Evolutionary conservation across 331 rosid species (phyloP).

Genomic region (Pyrus hybrid): DNA sequence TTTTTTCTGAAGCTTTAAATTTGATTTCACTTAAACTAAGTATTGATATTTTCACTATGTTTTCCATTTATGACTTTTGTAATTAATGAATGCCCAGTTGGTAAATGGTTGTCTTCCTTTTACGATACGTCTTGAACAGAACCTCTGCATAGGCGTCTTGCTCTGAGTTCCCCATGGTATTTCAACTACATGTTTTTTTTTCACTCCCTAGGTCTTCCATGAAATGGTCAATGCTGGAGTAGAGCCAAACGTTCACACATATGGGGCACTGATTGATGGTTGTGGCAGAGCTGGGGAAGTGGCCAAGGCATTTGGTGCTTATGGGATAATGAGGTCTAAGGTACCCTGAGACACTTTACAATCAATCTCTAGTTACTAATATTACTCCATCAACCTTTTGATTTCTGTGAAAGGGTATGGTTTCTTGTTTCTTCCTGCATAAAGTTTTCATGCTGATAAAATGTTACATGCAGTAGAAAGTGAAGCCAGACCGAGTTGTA

Average conservation of each 20-base stretch:
- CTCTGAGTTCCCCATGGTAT: conserved; percentile 8
- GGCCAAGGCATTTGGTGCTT: conserved; percentile 98
- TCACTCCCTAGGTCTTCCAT: conserved; percentile 61
- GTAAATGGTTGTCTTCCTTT: background rate
- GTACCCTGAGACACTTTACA: conserved; percentile 30
- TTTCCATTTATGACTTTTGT: background rate
- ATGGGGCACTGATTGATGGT: conserved; percentile 97
- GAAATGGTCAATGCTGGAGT: conserved; percentile 89
- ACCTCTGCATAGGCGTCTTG: background rate
- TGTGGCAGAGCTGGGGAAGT: conserved; percentile 97
- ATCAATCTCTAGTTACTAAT: background rate
- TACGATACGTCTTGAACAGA: background rate
- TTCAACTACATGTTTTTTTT: conserved; percentile 4
- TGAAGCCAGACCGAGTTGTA: conserved; percentile 99
- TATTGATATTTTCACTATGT: background rate
- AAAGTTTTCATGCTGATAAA: conserved; percentile 47
- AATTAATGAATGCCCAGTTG: background rate
- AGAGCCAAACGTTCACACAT: conserved; percentile 83
- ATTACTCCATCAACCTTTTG: conserved; percentile 2
- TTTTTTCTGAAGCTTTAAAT: background rate
- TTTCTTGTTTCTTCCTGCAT: conserved; percentile 7
- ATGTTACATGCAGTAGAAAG: conserved; percentile 93
- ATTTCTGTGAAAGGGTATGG: background rate
- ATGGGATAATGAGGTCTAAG: conserved; percentile 98
- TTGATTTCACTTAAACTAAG: background rate